Conservation (phyloP, 768 basidiomycete genomes). For the Termitomyces sp. region DNA sequence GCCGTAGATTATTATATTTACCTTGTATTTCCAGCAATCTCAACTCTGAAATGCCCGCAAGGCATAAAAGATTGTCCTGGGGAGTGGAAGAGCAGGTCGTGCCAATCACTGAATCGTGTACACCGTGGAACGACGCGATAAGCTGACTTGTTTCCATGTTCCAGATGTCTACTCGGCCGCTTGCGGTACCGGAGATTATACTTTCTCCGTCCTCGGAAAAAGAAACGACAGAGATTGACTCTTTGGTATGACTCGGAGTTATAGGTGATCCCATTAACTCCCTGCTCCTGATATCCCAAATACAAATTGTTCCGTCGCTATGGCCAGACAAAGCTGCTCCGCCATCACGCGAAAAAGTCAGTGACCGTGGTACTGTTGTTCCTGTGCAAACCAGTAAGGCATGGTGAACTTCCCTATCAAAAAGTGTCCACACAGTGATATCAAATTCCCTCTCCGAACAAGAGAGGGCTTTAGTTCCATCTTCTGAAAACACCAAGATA, state of each 20-base stretch:
- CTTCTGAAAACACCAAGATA: not conserved
- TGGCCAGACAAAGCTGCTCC: not conserved
- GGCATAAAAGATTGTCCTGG: not conserved
- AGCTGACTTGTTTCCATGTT: not conserved
- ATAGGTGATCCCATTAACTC: not conserved
- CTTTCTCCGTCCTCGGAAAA: not conserved
- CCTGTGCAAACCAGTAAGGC: not conserved
- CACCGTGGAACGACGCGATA: not conserved
- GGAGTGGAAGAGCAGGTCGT: not conserved
- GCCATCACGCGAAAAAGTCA: not conserved
- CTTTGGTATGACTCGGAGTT: not conserved
- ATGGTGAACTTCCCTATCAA: not conserved
- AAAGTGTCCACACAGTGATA: not conserved
- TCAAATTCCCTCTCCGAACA: not conserved
- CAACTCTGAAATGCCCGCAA: not conserved
- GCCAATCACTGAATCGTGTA: not conserved
- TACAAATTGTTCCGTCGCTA: not conserved
- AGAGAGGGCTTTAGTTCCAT: not conserved
- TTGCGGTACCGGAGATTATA: not conserved
- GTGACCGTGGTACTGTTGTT: not conserved
- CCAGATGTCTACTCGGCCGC: not conserved
- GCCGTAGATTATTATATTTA: not conserved
- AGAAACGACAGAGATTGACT: not conserved
- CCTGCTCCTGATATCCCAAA: not conserved
- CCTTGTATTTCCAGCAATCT: not conserved